Evolutionary conservation across 345 rosid genomes (phyloP), one percentile per base, ranked within the genome.

Genomic region (Gossypium turneri): DNA sequence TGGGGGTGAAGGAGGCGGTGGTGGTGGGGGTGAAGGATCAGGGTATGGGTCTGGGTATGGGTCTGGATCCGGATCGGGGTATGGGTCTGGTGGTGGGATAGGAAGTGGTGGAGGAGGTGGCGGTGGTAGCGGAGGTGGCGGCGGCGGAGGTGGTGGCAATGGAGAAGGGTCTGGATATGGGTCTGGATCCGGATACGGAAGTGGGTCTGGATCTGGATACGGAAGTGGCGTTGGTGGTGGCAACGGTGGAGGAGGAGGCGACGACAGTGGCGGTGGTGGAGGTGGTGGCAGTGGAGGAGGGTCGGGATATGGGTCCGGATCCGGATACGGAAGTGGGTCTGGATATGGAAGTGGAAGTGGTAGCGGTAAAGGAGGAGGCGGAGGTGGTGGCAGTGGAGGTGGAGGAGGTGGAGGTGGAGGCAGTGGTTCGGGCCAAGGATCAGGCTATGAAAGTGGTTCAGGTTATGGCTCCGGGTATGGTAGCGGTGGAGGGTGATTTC

Each of bases 71-170:
- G 55, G 55, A 13, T 51, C n/a, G 0, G 55, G 55, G 4, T 3
- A 16, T 51, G 55, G 55, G 15, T 4, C 1, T 9, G 82, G 87
- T 0, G 70, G 84, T 0, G 83, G 85, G 0, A 79, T 77, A 0
- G 81, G 85, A 0, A 77, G 82, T 0, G 84, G 86, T 0, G 85
- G 90, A 0, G 79, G 81, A 0, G 89, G 93, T 12, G 8, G 55
- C 0, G 55, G 55, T 12, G 55, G 53, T 2, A 3, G 34, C 4
- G 34, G 83, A 0, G 67, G 61, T n/a, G 82, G 86, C 0, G 72
- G 82, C 0, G 83, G 85, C 0, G 77, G 78, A 0, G 81, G 85
- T 0, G 78, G 82, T 0, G 85, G 86, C 0, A 77, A 78, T 0
- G 86, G 89, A 0, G 86, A 41, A 1, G 82, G 87, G 2, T 64